Evolutionary conservation across 208 protist genomes (phyloP).

Genomic region (Trypanosoma brucei): DNA sequence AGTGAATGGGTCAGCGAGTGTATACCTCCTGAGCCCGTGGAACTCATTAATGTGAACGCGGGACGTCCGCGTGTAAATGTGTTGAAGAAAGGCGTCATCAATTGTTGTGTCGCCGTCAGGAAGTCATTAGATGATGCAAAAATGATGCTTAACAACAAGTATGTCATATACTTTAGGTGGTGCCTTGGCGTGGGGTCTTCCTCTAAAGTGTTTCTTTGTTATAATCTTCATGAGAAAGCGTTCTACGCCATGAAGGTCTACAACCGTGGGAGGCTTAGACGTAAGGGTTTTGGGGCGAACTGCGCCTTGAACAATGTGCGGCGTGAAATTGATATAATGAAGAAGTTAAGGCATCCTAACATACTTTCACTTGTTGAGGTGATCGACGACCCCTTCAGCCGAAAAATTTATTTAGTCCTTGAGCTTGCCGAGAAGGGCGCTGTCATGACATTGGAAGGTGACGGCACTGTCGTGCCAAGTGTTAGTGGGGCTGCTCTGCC

Average conservation of each 20-base stretch:
- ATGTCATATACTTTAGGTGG: slow-evolving; percentile 47
- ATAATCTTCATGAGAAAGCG: slow-evolving; percentile 33
- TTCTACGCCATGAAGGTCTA: slow-evolving; percentile 69
- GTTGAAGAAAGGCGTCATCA: not conserved
- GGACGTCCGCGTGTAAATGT: not conserved
- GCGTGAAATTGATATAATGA: slow-evolving; percentile 90
- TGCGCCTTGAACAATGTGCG: slow-evolving; percentile 31
- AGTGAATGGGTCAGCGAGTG: not conserved
- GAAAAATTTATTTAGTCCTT: slow-evolving; percentile 83
- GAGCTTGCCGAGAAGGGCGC: slow-evolving; percentile 73
- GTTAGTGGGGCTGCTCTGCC: slow-evolving; percentile 25
- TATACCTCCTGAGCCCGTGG: slow-evolving; percentile 17
- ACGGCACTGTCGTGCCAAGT: slow-evolving; percentile 37
- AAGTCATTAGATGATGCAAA: slow-evolving; percentile 15
- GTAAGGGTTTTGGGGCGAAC: slow-evolving; percentile 29
- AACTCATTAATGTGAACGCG: slow-evolving; percentile 12
- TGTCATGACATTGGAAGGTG: slow-evolving; percentile 38
- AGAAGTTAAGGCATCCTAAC: slow-evolving; percentile 89
- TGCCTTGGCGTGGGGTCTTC: slow-evolving; percentile 58
- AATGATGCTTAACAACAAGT: slow-evolving; percentile 58
- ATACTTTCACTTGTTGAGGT: slow-evolving; percentile 90
- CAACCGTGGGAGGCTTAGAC: slow-evolving; percentile 31
- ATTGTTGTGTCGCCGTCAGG: slow-evolving; percentile 2
- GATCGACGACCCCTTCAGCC: slow-evolving; percentile 82
- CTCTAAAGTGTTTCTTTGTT: slow-evolving; percentile 58